Base-by-base conservation (phyloP, 106 monocot species). In the Acorus gramineus region DNA sequence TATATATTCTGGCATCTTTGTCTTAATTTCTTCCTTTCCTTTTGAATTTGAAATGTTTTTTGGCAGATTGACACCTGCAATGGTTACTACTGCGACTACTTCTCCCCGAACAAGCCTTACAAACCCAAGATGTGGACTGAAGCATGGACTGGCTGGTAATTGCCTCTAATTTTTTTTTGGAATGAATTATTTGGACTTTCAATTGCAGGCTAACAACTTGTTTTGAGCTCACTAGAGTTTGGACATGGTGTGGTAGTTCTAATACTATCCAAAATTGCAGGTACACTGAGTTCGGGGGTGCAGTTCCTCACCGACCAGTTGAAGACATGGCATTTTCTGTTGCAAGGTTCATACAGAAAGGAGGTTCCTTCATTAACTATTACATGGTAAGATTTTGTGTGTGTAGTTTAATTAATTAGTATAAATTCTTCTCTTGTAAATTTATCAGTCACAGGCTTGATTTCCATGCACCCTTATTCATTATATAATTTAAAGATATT, bases 121-220 rank as follows among this genome's bases (percentile, higher is more conserved):
- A 95, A 90, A 59, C 94, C 94, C 49, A 78, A 59, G 49, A 90
- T 95, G 82, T 90, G 89, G 86, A 95, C 94, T 54, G 94, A 95
- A 70, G 82, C 71, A 67, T 95, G 94, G 94, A 95, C 78, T 74
- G 84, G 82, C 10, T 95, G 94, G 94, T 93, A 89, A 72, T 57
- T 50, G 42, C 14, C 44, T 50, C 9, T 56, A 14, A 6, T 45
- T 13, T 7, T 7, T 59, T 51, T 44, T 9, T 14, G 14, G 47
- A 8, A 52, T 66, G 56, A 4, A 13, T 65, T 46, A 49, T 9
- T 42, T 54, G 4, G 44, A 6, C 2, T 52, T 3, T 0, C 11
- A 46, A 60, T 4, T 8, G 28, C 28, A 28, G 28, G 28, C 1
- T 0, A 28, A 28, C 28, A 28, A 28, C 28, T 1, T 28, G 28